Conservation (phyloP, 805 yeast genomes). For the Clavispora vitiphila region DNA sequence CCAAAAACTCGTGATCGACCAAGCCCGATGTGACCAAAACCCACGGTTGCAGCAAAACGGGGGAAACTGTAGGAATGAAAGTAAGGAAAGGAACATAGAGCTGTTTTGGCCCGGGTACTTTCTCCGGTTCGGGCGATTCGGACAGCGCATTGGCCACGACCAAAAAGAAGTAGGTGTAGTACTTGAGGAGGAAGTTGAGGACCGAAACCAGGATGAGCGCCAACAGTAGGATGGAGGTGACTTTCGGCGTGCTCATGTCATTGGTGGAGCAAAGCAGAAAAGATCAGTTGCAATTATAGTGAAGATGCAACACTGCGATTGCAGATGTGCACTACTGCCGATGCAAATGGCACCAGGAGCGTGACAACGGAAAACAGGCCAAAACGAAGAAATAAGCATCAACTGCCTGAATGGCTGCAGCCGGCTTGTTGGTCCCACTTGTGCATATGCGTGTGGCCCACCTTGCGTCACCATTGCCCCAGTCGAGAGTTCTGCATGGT, state of each 20-base stretch:
- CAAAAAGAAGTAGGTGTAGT: constrained; percentile 34
- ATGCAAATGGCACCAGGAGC: too few relatives aligned
- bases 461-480: not conserved
- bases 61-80: constrained; percentile 41
- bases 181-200: constrained; percentile 30
- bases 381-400: too few relatives aligned
- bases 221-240: constrained; percentile 30
- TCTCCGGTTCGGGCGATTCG: constrained; percentile 30
- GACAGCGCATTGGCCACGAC: constrained; percentile 25
- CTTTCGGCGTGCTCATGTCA: constrained; percentile 29
- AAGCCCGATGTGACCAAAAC: constrained; percentile 43
- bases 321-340: too few relatives aligned
- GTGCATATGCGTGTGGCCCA: not conserved
- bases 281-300: too few relatives aligned
- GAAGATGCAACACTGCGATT: not conserved
- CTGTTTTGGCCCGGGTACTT: constrained; percentile 41
- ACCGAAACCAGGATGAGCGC: constrained; percentile 26
- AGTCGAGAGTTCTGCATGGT: not conserved
- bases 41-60: constrained; percentile 44
- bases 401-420: too few relatives aligned
- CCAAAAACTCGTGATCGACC: constrained; percentile 40
- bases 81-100: constrained; percentile 47
- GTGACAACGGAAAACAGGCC: too few relatives aligned
- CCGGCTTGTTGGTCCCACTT: too few relatives aligned
- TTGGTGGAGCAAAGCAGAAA: too few relatives aligned